Conservation (phyloP, 192 early-diverging fungal species). For the Podila epigama region DNA sequence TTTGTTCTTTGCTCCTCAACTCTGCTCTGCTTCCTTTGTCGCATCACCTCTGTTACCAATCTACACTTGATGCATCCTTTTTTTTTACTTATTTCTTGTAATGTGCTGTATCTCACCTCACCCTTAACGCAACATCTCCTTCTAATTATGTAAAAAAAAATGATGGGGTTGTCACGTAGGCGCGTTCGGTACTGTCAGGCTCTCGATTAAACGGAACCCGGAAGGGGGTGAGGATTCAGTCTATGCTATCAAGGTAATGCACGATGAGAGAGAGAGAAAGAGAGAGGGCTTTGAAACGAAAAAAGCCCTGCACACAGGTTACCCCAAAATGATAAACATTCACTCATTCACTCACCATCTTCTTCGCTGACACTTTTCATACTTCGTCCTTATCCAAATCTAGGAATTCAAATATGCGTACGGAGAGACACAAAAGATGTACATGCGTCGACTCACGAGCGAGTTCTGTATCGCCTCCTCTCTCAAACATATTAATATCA, state of each 20-base stretch:
- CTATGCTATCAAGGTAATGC: constrained; percentile 24
- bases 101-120: too few species aligned
- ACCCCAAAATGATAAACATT: too few species aligned
- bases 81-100: background rate
- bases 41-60: too few species aligned
- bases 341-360: background rate
- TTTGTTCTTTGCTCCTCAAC: too few species aligned
- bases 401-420: constrained; percentile 87
- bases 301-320: background rate
- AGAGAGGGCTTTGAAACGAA: too few species aligned
- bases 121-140: too few species aligned
- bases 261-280: too few species aligned
- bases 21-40: too few species aligned
- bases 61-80: too few species aligned
- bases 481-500: constrained; percentile 75
- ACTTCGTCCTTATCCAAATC: background rate
- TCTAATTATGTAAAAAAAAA: background rate
- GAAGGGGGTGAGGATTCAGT: constrained; percentile 8
- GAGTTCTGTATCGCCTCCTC: constrained; percentile 86
- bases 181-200: constrained; percentile 8
- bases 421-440: constrained; percentile 52
- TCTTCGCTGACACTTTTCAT: background rate
- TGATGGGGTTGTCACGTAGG: background rate
- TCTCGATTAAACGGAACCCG: constrained; percentile 1
- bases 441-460: constrained; percentile 60